Base-by-base conservation (phyloP, 805 yeast genomes). In the Debaryomyces hansenii region DNA sequence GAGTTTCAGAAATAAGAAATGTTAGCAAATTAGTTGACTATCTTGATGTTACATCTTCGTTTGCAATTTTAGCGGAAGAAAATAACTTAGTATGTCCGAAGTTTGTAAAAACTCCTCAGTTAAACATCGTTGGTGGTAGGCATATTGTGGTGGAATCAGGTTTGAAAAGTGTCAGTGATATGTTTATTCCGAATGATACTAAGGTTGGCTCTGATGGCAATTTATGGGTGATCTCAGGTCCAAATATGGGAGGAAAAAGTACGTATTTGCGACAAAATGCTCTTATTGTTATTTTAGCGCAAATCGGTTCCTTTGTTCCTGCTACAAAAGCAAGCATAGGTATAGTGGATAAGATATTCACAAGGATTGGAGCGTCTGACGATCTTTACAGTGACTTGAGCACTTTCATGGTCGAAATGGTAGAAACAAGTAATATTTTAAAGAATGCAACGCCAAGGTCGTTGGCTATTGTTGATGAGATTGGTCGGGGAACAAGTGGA, bases 221-320 rank as follows among this genome's bases (percentile, higher is more conserved):
- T 28, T 31, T 56, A n/a, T 74, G 84, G 60, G 73, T 90, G 11
- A 79, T 90, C 15, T 84, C 96, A 0, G 96, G 96, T 0, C 94
- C 95, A 0, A 87, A 87, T 55, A 87, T 87, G 91, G 96, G 96
- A 7, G 96, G 96, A 1, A 88, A 88, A 57, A 83, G 90, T 20
- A 83, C 91, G 0, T 83, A 80, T 56, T 85, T 86, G 21, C 74
- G 90, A 42, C 91, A 86, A 55, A 77, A 86, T 31, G 96, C 94
- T 0, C 62, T 89, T 15, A 74, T 82, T 12, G 82, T 80, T 11
- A 80, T 88, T 14, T 74, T 87, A 79, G 83, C 87, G 0, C 95
- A 87, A 57, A 72, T 86, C 4, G 95, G 95, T 0, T 76, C 85
- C 47, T 87, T 70, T 60, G 80, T 89, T 0, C 94, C 96, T 0